Evolutionary conservation across 129 eudicot genomes (phyloP).

Genomic region (Rutidosis leptorrhynchoides): DNA sequence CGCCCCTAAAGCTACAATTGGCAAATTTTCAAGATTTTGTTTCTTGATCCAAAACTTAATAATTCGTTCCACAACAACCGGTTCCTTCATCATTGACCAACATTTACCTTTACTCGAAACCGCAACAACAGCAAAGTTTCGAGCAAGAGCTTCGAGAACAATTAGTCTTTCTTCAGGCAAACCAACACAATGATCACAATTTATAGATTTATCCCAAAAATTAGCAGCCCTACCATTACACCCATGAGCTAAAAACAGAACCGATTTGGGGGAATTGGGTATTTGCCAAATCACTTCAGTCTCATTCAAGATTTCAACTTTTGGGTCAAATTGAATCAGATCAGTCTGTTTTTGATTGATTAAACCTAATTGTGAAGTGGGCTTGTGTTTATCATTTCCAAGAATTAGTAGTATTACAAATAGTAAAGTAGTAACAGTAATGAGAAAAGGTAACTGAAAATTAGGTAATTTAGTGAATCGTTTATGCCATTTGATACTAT

Average conservation of each 20-base stretch:
- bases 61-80: slow-evolving; percentile 36
- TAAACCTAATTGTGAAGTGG: slow-evolving; percentile 28
- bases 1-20: slow-evolving; percentile 83
- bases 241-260: slow-evolving; percentile 88
- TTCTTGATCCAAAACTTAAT: slow-evolving; percentile 55
- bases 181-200: slow-evolving; percentile 74
- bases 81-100: slow-evolving; percentile 73
- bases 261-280: slow-evolving; percentile 64
- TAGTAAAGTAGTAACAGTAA: slow-evolving; percentile 33
- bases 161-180: slow-evolving; percentile 85
- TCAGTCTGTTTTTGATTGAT: slow-evolving; percentile 27
- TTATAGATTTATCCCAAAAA: slow-evolving; percentile 70
- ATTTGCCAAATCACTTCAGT: slow-evolving; percentile 77
- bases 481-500: slow-evolving; percentile 24
- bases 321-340: slow-evolving; percentile 44
- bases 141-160: slow-evolving; percentile 64
- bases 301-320: slow-evolving; percentile 44
- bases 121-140: slow-evolving; percentile 67
- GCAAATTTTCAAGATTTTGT: slow-evolving; percentile 52
- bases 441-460: slow-evolving; percentile 33
- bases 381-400: slow-evolving; percentile 32
- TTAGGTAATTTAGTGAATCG: slow-evolving; percentile 21
- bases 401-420: slow-evolving; percentile 34
- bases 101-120: slow-evolving; percentile 64
- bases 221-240: slow-evolving; percentile 71